These are phyloP conservation scores for Thraustotheca clavata DNA, from an alignment of 352 stramenopile genomes.

Conservation along the genomic window DNA sequence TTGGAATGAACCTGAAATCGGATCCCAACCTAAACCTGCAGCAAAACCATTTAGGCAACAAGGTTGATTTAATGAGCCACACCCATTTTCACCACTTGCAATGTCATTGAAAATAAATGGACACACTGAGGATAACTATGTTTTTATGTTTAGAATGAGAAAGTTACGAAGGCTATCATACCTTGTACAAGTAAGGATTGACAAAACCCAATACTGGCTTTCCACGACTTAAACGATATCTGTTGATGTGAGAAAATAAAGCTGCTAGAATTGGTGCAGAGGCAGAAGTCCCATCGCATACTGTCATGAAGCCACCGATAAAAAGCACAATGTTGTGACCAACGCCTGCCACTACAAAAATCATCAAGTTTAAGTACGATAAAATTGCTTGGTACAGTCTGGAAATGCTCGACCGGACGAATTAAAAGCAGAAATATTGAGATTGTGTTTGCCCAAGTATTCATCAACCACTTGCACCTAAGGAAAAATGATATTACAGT, in stretches of 20 bases:
- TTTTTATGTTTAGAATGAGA: no score
- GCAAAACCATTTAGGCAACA: constrained; percentile 45
- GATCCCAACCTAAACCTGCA: constrained; percentile 53
- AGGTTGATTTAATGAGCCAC: constrained; percentile 32
- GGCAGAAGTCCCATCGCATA: constrained; percentile 63
- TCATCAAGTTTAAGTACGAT: background rate
- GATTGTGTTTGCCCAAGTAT: constrained; percentile 21
- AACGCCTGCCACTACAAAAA: constrained; percentile 33
- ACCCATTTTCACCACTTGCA: constrained; percentile 46
- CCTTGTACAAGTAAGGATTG: constrained; percentile 61
- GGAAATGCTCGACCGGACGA: constrained; percentile 42
- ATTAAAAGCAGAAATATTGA: constrained; percentile 28
- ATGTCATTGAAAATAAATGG: constrained; percentile 64
- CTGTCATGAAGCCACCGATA: constrained; percentile 38
- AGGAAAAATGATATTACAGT: background rate
- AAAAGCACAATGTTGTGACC: constrained; percentile 56
- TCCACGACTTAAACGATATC: constrained; percentile 28
- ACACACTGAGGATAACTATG: constrained; percentile 31
- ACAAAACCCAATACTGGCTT: constrained; percentile 51
- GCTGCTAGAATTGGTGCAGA: constrained; percentile 59
- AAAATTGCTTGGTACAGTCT: constrained; percentile 27
- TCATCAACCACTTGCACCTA: constrained; percentile 30
- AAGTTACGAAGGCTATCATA: no score
- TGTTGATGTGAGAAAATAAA: constrained; percentile 57
- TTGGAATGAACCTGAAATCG: constrained; percentile 30